phyloP scores from a whole-genome alignment of 2,329 filamentous ascomycete genomes.

The Stagonosporopsis vannaccii region DNA sequence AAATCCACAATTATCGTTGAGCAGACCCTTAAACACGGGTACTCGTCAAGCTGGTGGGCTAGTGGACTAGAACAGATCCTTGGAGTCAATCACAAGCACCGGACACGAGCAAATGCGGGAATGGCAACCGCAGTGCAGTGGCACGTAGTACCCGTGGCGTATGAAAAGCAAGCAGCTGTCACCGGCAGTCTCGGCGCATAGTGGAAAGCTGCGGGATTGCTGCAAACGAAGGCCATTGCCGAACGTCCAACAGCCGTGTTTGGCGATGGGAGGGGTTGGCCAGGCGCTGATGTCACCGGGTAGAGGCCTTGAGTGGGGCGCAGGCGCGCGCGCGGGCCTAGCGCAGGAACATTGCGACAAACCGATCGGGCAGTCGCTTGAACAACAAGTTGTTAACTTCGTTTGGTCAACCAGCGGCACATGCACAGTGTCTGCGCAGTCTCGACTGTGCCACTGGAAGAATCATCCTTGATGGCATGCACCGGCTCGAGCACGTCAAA shows the following conservation, averaged over 20 bases:
- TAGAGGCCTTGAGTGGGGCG: conserved; percentile 8
- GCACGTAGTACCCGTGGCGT: conserved; percentile 18
- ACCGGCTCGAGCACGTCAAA: conserved; percentile 18
- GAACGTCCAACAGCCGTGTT: conserved; percentile 12
- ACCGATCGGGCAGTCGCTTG: conserved; percentile 15
- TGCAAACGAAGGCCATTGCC: conserved; percentile 14
- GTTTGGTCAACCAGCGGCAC: conserved; percentile 7
- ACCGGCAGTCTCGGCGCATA: conserved; percentile 15
- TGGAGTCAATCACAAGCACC: conserved; percentile 21
- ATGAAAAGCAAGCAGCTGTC: conserved; percentile 8
- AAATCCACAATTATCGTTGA: conserved; percentile 41
- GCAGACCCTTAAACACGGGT: conserved; percentile 25
- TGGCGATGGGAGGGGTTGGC: conserved; percentile 13
- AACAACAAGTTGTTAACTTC: neutral
- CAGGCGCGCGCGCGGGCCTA: neutral
- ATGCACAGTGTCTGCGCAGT: conserved; percentile 6
- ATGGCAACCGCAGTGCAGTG: conserved; percentile 11
- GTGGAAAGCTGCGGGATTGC: conserved; percentile 11
- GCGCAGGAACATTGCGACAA: conserved; percentile 6
- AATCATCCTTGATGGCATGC: conserved; percentile 7
- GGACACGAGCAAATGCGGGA: conserved; percentile 13
- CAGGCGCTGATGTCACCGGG: conserved; percentile 16
- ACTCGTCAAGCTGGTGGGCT: conserved; percentile 23
- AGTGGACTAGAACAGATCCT: conserved; percentile 25
- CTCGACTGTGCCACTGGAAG: neutral